Evolutionary conservation across 176 grass and related monocot species (phyloP), one percentile per base, ranked within the genome.

Genomic region (Leersia perrieri): DNA sequence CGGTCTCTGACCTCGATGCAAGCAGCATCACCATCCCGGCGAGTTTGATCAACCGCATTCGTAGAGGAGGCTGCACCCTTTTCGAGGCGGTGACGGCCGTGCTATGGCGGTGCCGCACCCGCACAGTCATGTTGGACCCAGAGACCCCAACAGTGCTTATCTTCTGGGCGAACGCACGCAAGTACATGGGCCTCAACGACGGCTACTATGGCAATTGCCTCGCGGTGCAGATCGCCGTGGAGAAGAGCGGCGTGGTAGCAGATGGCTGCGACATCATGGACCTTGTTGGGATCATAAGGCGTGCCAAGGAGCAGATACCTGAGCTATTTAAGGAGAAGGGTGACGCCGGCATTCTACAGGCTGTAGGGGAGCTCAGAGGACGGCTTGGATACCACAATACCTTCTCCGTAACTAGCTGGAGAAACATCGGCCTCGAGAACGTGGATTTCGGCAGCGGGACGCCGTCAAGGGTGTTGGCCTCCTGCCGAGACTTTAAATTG

Each of bases 161-260:
- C 39, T 83, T 84, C 82, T 30, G 23, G 22, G 64, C 73, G 9
- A 74, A 57, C 58, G 68, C 33, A 0, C 80, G 70, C 70, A 39
- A 9, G 32, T 57, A 44, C 5, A 25, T 63, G 3, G 22, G 44
- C 6, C 20, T 33, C 15, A 25, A 63, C 3, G 29, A 9, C 10
- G 60, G 70, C n/a, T 67, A 75, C 60, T 83, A 83, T 27, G 80
- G 80, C 9, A 83, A 83, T 13, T 83, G 71, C 62, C 29, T 75
- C 27, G 39, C n/a, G 40, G 8, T 32, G 18, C 42, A 75, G 28
- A n/a, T 51, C 7, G 62, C 68, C 3, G n/a, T 14, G 20, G 31
- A 60, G 29, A 23, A 60, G 0, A 25, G 42, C 16, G 39, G 23
- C 22, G 36, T 27, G 20, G 63, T 83, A 11, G 61, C 81, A 5